These are phyloP conservation scores for Aspergillus novoparasiticus DNA, from an alignment of 2,329 filamentous ascomycete genomes.

Conservation along the genomic window DNA sequence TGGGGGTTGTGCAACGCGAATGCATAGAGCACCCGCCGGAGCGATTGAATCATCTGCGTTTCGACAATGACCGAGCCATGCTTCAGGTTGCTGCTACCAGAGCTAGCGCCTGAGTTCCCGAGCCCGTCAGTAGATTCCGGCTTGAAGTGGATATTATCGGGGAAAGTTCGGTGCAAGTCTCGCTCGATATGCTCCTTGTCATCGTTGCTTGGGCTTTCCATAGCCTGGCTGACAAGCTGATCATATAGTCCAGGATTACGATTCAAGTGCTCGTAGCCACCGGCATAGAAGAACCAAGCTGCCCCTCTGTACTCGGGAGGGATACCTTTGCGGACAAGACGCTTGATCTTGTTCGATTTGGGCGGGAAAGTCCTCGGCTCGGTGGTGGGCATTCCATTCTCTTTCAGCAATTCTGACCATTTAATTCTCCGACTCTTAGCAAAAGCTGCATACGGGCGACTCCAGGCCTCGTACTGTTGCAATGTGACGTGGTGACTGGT, in stretches of 20 bases:
- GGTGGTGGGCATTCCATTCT: slow-evolving; percentile 72
- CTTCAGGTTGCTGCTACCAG: slow-evolving; percentile 41
- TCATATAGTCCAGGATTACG: slow-evolving; percentile 78
- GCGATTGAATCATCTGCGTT: slow-evolving; percentile 75
- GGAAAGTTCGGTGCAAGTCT: slow-evolving; percentile 90
- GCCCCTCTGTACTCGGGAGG: slow-evolving; percentile 92
- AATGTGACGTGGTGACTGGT: slow-evolving; percentile 75
- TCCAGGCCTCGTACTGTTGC: slow-evolving; percentile 81
- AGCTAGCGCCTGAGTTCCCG: slow-evolving; percentile 19
- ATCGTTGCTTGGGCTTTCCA: slow-evolving; percentile 65
- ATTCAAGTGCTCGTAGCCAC: slow-evolving; percentile 76
- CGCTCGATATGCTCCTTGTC: slow-evolving; percentile 91
- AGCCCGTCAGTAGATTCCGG: slow-evolving; percentile 50
- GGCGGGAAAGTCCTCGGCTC: slow-evolving; percentile 77
- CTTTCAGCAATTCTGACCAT: slow-evolving; percentile 77
- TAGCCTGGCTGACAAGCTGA: slow-evolving; percentile 67
- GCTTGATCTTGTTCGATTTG: slow-evolving; percentile 79
- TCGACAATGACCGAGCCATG: slow-evolving; percentile 54
- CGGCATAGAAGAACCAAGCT: slow-evolving; percentile 96
- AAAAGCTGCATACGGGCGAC: slow-evolving; percentile 72
- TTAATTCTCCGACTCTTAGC: slow-evolving; percentile 75
- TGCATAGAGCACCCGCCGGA: slow-evolving; percentile 83
- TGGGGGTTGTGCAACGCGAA: slow-evolving; percentile 89
- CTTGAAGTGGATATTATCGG: slow-evolving; percentile 90
- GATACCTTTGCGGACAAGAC: slow-evolving; percentile 90